Evolutionary conservation across 306 rosid species (phyloP).

Genomic region (Datisca glomerata): DNA sequence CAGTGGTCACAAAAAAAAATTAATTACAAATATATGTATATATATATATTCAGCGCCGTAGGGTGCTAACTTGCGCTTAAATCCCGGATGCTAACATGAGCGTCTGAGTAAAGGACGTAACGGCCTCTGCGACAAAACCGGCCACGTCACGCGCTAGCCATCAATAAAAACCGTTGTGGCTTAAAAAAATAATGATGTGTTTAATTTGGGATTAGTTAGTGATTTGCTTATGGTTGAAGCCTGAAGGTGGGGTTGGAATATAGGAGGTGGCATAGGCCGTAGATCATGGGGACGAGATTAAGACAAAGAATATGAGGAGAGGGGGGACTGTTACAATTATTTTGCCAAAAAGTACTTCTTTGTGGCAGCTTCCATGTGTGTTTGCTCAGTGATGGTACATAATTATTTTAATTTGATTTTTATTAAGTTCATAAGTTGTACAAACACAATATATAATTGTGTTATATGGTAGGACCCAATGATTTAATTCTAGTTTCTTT

Average conservation of each 20-base stretch:
- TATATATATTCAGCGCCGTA: not conserved
- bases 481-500: too few relatives aligned
- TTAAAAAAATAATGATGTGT: too few relatives aligned
- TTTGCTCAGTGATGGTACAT: slow-evolving; percentile 5
- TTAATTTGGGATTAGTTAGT: not conserved
- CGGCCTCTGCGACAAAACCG: not conserved
- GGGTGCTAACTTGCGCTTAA: not conserved
- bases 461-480: too few relatives aligned
- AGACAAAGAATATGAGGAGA: slow-evolving; percentile 7
- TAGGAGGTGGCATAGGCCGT: slow-evolving; percentile 7
- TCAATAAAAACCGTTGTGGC: too few relatives aligned
- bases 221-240: not conserved
- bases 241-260: not conserved
- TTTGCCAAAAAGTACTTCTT: slow-evolving; percentile 17
- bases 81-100: not conserved
- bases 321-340: too few relatives aligned
- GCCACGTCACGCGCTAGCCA: not conserved
- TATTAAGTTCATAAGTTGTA: too few relatives aligned
- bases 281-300: slow-evolving; percentile 12
- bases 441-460: too few relatives aligned
- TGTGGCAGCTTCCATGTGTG: slow-evolving; percentile 30
- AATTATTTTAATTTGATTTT: too few relatives aligned
- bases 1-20: too few relatives aligned
- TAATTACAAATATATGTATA: not conserved
- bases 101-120: not conserved